Evolutionary conservation across 2,329 filamentous ascomycete species (phyloP).

Genomic region (Madurella mycetomatis): DNA sequence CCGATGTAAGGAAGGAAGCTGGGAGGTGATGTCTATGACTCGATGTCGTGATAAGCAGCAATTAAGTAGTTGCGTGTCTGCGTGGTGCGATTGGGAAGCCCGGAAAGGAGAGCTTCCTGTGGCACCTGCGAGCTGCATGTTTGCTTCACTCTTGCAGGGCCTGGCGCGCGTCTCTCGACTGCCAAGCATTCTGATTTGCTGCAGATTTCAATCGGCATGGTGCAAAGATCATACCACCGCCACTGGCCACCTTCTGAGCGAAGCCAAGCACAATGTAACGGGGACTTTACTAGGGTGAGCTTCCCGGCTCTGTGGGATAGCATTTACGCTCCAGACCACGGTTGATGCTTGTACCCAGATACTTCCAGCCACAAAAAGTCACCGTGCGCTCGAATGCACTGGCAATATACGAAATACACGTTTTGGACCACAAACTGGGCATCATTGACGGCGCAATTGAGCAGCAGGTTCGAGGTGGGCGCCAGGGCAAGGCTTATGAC

Average conservation of each 20-base stretch:
- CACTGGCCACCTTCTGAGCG: neutral
- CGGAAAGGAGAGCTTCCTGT: neutral
- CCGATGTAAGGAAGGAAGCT: neutral
- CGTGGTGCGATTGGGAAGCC: conserved; percentile 8
- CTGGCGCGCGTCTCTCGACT: neutral
- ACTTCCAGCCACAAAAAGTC: too few species aligned
- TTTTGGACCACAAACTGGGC: too few species aligned
- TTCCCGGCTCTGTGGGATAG: neutral
- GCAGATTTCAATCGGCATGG: neutral
- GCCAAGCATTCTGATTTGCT: conserved; percentile 5
- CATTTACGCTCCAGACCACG: too few species aligned
- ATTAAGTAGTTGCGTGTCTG: neutral
- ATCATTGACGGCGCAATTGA: too few species aligned
- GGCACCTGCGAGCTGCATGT: neutral
- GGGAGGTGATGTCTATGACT: neutral
- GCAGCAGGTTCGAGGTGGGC: too few species aligned
- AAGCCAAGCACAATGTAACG: neutral
- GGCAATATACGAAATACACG: too few species aligned
- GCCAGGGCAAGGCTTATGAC: too few species aligned
- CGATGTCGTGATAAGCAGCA: neutral
- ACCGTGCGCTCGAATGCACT: too few species aligned
- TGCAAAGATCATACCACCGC: conserved; percentile 5
- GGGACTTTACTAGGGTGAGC: neutral
- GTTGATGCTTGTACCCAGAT: too few species aligned
- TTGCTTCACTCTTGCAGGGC: conserved; percentile 1